These are phyloP conservation scores for Mrakia frigida DNA, from an alignment of 768 basidiomycete species.

Conservation along the genomic window DNA sequence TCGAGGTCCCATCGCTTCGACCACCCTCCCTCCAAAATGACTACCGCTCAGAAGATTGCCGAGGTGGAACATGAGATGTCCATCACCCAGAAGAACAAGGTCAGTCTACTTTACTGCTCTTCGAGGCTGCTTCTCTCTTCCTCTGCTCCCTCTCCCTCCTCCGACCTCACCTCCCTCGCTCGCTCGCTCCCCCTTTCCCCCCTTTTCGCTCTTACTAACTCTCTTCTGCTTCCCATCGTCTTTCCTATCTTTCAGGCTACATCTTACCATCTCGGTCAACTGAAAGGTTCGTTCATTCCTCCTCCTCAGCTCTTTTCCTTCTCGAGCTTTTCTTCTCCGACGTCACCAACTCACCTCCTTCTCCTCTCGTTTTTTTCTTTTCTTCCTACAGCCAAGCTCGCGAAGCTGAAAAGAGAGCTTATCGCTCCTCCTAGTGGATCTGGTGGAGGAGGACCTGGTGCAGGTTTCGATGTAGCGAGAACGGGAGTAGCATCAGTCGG, in stretches of 20 bases:
- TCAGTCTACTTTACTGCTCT: neutral
- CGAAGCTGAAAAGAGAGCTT: slow-evolving; percentile 90
- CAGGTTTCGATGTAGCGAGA: slow-evolving; percentile 96
- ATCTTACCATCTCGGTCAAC: slow-evolving; percentile 76
- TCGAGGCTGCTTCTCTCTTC: neutral
- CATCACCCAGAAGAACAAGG: slow-evolving; percentile 30
- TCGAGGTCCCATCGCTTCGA: neutral
- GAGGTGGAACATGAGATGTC: slow-evolving; percentile 33
- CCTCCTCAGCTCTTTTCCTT: neutral
- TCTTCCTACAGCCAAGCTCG: slow-evolving; percentile 68
- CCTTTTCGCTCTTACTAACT: neutral
- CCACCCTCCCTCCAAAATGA: neutral
- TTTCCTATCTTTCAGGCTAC: slow-evolving; percentile 15
- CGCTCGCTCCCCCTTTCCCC: neutral
- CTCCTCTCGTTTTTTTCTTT: neutral
- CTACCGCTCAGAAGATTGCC: slow-evolving; percentile 28
- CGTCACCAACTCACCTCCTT: slow-evolving; percentile 2
- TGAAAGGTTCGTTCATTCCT: slow-evolving; percentile 54
- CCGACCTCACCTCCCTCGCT: neutral
- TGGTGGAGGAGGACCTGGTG: slow-evolving; percentile 78
- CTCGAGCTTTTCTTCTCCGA: slow-evolving; percentile 25
- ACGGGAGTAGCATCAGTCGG: slow-evolving; percentile 78
- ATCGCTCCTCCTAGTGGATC: slow-evolving; percentile 69
- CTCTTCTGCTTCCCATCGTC: too few relatives aligned
- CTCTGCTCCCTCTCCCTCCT: neutral